Evolutionary conservation across 2,329 filamentous ascomycete species (phyloP), one percentile per base, ranked within the genome.

Genomic region (Fusarium solani-melongenae): DNA sequence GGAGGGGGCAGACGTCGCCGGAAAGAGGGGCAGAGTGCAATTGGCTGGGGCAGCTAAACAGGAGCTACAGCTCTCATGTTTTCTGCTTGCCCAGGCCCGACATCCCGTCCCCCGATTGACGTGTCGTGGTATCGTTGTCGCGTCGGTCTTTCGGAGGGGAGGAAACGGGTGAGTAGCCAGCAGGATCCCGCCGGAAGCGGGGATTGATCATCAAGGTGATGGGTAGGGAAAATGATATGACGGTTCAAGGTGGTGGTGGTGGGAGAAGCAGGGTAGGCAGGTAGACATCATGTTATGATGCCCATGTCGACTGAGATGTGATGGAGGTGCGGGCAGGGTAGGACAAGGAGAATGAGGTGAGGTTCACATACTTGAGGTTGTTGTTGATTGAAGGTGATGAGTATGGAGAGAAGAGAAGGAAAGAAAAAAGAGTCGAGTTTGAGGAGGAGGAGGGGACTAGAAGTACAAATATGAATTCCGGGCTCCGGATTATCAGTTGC

Each of bases 401-500:
- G 71, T 70, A 68, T 77, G 74, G 64, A 61, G 59, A 68, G 58
- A 62, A 68, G 66, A 57, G 62, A 63, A 66, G 65, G 55, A 63
- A 64, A 62, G 56, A 71, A 61, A 62, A 60, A 57, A 53, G 70
- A 63, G 49, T 36, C 41, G 39, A 59, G 36, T 27, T 57, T 44
- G 56, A 59, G 39, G 63, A 67, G 69, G 46, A 60, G 61, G 65
- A 68, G 70, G 67, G 70, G 68, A 75, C 75, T 72, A 71, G 53
- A 71, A 76, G 63, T 74, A 78, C 56, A 72, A 73, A 74, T 74
- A 74, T 72, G 66, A 73, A 63, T 56, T 69, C 60, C 59, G 71
- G 69, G 55, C 63, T 66, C 60, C 68, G 73, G 73, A 71, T 76
- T 76, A 73, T 75, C 56, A 72, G 63, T 39, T 58, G 62, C 66